phyloP scores from a whole-genome alignment of 2,329 filamentous ascomycete species.

The Diplodia corticola region DNA sequence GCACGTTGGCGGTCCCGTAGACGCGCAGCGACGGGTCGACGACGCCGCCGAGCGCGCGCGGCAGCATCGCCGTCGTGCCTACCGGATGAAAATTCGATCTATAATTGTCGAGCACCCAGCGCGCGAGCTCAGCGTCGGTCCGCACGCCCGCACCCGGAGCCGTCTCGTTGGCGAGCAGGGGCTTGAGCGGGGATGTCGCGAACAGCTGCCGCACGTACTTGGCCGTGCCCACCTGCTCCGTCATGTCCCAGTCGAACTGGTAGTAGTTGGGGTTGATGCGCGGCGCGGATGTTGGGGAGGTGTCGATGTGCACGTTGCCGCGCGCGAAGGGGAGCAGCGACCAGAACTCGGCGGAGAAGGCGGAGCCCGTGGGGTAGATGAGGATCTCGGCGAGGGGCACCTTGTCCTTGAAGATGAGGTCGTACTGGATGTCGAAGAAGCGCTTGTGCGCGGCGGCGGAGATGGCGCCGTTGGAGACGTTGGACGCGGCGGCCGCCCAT shows the following conservation, averaged over 20 bases:
- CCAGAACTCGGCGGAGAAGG: constrained; percentile 43
- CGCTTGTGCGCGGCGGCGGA: constrained; percentile 22
- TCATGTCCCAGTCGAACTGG: constrained; percentile 42
- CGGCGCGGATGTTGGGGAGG: no score
- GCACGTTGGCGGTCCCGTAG: constrained; percentile 29
- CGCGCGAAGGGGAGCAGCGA: constrained; percentile 40
- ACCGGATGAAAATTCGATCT: constrained; percentile 24
- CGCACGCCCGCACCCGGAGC: constrained; percentile 29
- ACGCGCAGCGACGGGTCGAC: constrained; percentile 34
- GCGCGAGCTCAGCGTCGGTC: constrained; percentile 27
- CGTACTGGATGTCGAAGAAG: constrained; percentile 25
- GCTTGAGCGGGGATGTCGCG: constrained; percentile 31
- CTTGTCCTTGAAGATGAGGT: constrained; percentile 32
- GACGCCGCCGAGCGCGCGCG: constrained; percentile 30
- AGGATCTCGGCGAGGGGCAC: constrained; percentile 50
- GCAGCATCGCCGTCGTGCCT: constrained; percentile 20
- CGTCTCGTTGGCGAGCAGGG: constrained; percentile 28
- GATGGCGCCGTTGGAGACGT: constrained; percentile 10
- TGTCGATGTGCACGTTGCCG: constrained; percentile 39
- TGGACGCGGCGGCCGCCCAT: constrained; percentile 1
- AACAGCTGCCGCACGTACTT: constrained; percentile 36
- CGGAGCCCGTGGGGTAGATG: constrained; percentile 36
- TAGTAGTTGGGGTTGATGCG: constrained; percentile 47
- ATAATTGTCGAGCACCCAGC: constrained; percentile 29
- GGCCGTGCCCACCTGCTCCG: constrained; percentile 38